Conservation (phyloP, 1,284 basidiomycete species). For the Pseudozyma sp. region DNA sequence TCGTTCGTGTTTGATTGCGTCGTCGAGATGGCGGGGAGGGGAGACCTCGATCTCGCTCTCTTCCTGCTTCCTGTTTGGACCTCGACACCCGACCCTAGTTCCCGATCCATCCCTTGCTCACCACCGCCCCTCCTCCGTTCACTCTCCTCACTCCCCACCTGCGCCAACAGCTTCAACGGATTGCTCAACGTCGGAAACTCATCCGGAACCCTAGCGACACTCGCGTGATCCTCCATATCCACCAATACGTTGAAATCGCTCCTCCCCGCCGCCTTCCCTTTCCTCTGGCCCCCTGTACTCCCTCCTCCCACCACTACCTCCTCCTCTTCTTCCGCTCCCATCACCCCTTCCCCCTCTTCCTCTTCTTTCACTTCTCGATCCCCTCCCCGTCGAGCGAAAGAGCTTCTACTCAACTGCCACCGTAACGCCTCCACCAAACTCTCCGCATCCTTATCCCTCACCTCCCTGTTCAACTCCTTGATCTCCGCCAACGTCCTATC, state of each 20-base stretch:
- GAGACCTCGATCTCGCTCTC: constrained; percentile 8
- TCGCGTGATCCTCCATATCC: constrained; percentile 43
- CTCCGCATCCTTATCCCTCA: constrained; percentile 24
- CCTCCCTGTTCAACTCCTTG: constrained; percentile 26
- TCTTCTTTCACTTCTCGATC: background rate
- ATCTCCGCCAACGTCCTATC: constrained; percentile 34
- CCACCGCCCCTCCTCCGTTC: constrained; percentile 5
- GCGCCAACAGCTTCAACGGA: constrained; percentile 48
- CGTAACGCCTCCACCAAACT: constrained; percentile 25
- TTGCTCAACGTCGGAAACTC: constrained; percentile 44
- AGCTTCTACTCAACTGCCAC: constrained; percentile 40
- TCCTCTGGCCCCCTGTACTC: background rate
- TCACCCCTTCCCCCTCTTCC: constrained; percentile 1
- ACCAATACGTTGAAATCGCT: constrained; percentile 46
- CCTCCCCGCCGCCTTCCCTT: background rate
- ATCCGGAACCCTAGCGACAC: constrained; percentile 28
- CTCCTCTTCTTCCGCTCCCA: background rate
- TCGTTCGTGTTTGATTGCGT: no score
- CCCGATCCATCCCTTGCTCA: no score
- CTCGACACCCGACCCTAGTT: no score
- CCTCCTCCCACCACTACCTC: background rate
- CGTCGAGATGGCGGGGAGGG: background rate
- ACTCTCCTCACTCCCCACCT: constrained; percentile 35
- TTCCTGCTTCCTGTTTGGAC: background rate
- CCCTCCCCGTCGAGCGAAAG: constrained; percentile 13